Evolutionary conservation across 2,329 filamentous ascomycete genomes (phyloP), one percentile per base, ranked within the genome.

Genomic region (Phaeophleospora eucalypticola): DNA sequence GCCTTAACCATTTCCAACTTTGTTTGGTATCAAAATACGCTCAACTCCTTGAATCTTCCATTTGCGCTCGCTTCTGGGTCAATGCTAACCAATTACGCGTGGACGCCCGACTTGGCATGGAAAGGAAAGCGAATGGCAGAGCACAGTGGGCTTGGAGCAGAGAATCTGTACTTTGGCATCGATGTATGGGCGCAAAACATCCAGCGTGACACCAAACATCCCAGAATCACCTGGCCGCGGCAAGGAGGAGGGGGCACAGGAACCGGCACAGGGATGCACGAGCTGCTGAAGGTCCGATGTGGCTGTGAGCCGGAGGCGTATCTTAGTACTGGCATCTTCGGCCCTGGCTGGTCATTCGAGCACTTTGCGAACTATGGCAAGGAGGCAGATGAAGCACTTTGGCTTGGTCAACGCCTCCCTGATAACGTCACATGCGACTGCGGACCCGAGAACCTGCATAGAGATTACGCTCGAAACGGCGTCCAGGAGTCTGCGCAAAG

Each of bases 331-430:
- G 71, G 69, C 3, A 54, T 74, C 1, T 75, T 74, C 52, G 72
- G 67, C 6, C 71, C 71, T 2, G 72, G 69, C 4, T 74, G 71
- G 72, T 67, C 68, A 4, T 73, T 68, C 48, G 71, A 75, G 50
- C 69, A 74, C 44, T 74, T 73, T 32, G 53, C 58, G 12, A 45
- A 46, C 2, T 41, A 62, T 21, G 59, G 56, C 14, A 53, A 51
- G 16, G 50, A 36, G 2, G 54, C 68, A 4, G 65, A 70, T 36
- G 51, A 48, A 12, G 53, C 60, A 6, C 58, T 71, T 41, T 72
- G 69, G 70, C 56, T 65, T 12, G 69, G 67, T 0, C 15, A 18
- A 3, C 21, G 41, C 12, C 50, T 70, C 7, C 58, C 64, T 1
- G 37, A 53, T 2, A 46, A 56, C 12, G 33, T 66, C 0, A 36